Percentiles rank a stretch among this genome's conserved stretches.
phyloP scores from a whole-genome alignment of 2,329 filamentous ascomycete genomes.

The Thielaviopsis euricoi region DNA sequence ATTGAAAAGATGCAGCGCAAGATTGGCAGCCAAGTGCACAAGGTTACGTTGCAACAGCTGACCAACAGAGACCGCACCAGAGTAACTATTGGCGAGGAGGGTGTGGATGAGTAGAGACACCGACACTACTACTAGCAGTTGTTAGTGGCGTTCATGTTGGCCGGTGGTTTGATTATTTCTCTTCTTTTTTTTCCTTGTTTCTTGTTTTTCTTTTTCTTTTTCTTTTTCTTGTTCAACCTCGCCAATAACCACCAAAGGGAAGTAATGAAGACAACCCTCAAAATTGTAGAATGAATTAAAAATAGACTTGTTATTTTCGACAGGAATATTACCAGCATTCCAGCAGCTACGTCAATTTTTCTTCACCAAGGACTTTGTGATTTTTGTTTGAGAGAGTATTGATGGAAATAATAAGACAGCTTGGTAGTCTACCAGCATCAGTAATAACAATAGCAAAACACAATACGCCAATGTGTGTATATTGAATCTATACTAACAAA shows the following conservation, averaged over 20 bases:
- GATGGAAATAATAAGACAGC: background rate
- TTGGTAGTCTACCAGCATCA: background rate
- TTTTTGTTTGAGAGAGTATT: background rate
- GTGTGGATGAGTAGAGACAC: slow-evolving; percentile 32
- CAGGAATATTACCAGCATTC: background rate
- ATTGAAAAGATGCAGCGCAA: slow-evolving; percentile 96
- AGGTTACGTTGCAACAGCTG: slow-evolving; percentile 77
- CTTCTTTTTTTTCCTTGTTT: too few species aligned
- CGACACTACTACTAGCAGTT: too few species aligned
- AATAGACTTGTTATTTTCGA: background rate
- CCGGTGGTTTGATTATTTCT: too few species aligned
- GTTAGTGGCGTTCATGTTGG: background rate
- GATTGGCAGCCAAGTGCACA: slow-evolving; percentile 76
- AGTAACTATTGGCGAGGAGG: slow-evolving; percentile 68
- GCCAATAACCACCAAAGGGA: background rate
- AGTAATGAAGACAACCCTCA: background rate
- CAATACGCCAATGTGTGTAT: background rate
- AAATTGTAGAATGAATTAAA: background rate
- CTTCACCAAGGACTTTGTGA: background rate
- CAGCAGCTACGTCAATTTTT: background rate
- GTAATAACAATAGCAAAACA: too few species aligned
- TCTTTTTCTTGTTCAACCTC: background rate
- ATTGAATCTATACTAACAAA: background rate
- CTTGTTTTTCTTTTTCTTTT: too few species aligned
- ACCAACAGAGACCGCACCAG: slow-evolving; percentile 70